Percentiles rank a stretch among this genome's conserved stretches.
These are phyloP conservation scores for Scheffersomyces amazonensis DNA, from an alignment of 805 yeast species.

Conservation along the genomic window DNA sequence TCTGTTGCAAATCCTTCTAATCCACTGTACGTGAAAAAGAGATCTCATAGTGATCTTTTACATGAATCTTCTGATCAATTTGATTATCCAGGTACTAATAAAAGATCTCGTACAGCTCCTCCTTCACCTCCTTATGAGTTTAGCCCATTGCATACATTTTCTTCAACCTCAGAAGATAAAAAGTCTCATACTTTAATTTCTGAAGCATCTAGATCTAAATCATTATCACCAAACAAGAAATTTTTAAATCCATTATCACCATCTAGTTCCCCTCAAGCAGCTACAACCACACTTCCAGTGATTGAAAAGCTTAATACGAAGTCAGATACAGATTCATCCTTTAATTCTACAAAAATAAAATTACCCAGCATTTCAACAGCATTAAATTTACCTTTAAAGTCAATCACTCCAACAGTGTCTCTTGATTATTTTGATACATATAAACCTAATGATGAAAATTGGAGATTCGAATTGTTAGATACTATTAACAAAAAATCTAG, in stretches of 20 bases:
- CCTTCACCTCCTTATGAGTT: slow-evolving; percentile 28
- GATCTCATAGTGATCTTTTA: slow-evolving; percentile 9
- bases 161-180: not conserved
- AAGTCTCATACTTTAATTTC: not conserved
- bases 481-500: slow-evolving; percentile 23
- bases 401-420: slow-evolving; percentile 40
- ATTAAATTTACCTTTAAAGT: slow-evolving; percentile 24
- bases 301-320: not conserved
- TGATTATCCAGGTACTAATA: slow-evolving; percentile 8
- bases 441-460: slow-evolving; percentile 43
- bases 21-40: slow-evolving; percentile 4
- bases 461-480: slow-evolving; percentile 41
- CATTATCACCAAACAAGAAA: slow-evolving; percentile 22
- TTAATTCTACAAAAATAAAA: slow-evolving; percentile 7
- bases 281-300: not conserved
- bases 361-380: slow-evolving; percentile 38
- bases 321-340: not conserved
- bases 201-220: slow-evolving; percentile 17
- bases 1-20: slow-evolving; percentile 1
- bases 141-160: slow-evolving; percentile 1
- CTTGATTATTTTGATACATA: slow-evolving; percentile 44
- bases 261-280: slow-evolving; percentile 13
- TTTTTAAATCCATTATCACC: slow-evolving; percentile 18
- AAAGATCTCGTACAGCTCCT: slow-evolving; percentile 47
- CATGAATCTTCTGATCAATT: slow-evolving; percentile 2